Conservation (phyloP, 495 filamentous ascomycete genomes). For the Neurospora sp. region DNA sequence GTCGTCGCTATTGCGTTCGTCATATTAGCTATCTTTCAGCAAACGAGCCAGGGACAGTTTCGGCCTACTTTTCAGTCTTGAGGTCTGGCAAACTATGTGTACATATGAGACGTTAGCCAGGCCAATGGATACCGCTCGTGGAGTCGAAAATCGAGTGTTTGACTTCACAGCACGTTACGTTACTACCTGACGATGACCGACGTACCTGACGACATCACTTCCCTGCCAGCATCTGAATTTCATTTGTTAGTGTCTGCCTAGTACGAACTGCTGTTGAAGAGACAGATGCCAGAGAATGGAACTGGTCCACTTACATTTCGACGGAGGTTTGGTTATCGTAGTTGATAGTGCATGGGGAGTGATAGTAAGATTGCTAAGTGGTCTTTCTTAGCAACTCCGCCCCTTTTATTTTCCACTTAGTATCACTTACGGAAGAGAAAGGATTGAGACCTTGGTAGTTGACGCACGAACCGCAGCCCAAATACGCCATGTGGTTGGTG, state of each 20-base stretch:
- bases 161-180: not conserved
- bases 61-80: conserved; percentile 44
- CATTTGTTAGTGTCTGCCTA: conserved; percentile 13
- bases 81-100: conserved; percentile 49
- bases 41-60: not conserved
- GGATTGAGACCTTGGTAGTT: conserved; percentile 54
- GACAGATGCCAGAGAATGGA: conserved; percentile 16
- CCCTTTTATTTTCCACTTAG: not conserved
- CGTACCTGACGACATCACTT: conserved; percentile 41
- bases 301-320: conserved; percentile 22
- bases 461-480: conserved; percentile 41
- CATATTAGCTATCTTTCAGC: not conserved
- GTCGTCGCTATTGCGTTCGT: conserved; percentile 9
- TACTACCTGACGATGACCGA: not conserved
- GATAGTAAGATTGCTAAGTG: conserved; percentile 45
- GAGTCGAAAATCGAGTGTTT: not conserved
- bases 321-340: conserved; percentile 46
- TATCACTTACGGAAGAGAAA: conserved; percentile 42
- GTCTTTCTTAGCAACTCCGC: not conserved
- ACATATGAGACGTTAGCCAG: not conserved
- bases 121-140: not conserved
- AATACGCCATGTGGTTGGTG: conserved; percentile 66
- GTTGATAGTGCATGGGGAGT: conserved; percentile 56
- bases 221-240: conserved; percentile 52
- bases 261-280: conserved; percentile 8